Evolutionary conservation across 371 early-diverging fungal species (phyloP).

Genomic region (Apophysomyces variabilis): DNA sequence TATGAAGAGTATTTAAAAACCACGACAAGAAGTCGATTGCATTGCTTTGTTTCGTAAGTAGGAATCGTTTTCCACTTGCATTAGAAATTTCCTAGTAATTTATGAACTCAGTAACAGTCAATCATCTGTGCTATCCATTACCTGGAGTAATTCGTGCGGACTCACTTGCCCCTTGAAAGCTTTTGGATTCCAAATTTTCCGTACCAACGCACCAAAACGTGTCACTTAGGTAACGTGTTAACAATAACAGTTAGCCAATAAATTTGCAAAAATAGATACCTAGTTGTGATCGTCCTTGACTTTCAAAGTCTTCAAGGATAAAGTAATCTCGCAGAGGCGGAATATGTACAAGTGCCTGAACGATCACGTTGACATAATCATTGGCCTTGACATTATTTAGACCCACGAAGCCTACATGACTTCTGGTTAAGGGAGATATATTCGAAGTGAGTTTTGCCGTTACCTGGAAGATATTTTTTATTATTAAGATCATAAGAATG

Average conservation of each 20-base stretch:
- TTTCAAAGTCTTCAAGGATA: constrained; percentile 68
- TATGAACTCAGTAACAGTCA: not conserved
- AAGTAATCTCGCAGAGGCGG: constrained; percentile 87
- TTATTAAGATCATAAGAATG: constrained; percentile 85
- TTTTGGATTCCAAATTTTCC: constrained; percentile 94
- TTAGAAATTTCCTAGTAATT: constrained; percentile 75
- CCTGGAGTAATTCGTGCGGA: constrained; percentile 95
- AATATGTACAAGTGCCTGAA: constrained; percentile 92
- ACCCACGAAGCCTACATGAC: constrained; percentile 83
- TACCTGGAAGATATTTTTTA: constrained; percentile 87
- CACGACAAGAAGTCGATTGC: constrained; percentile 91
- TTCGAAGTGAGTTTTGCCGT: not conserved
- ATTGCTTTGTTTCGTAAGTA: constrained; percentile 83
- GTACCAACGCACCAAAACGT: constrained; percentile 78
- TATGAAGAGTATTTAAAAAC: constrained; percentile 92
- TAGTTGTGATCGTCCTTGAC: constrained; percentile 57
- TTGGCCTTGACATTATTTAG: constrained; percentile 96
- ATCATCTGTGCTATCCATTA: constrained; percentile 20
- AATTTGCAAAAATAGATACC: constrained; percentile 30
- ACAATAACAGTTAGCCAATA: not conserved
- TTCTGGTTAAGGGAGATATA: not conserved
- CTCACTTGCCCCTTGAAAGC: constrained; percentile 97
- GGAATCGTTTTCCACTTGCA: constrained; percentile 83
- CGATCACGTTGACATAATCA: constrained; percentile 93
- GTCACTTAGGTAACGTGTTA: constrained; percentile 53